These are phyloP conservation scores for Mucor irregularis DNA, from an alignment of 371 early-diverging fungal species.

Conservation along the genomic window DNA sequence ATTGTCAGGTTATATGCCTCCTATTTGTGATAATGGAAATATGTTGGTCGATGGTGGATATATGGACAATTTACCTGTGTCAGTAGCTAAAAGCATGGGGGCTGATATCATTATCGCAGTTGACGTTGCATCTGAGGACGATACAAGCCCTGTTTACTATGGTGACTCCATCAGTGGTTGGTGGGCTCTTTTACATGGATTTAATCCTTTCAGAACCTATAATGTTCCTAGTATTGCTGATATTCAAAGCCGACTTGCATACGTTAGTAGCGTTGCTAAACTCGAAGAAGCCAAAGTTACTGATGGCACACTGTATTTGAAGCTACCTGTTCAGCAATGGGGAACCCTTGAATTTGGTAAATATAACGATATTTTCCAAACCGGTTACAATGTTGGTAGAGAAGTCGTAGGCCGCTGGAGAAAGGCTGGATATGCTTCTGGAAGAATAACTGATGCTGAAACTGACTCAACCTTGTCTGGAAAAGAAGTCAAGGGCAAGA, in stretches of 20 bases:
- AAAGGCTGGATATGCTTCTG: conserved; percentile 65
- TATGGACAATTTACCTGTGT: conserved; percentile 98
- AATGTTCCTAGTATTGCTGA: conserved; percentile 95
- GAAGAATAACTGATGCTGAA: conserved; percentile 31
- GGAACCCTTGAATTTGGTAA: conserved; percentile 90
- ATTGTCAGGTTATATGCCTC: conserved; percentile 92
- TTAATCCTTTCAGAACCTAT: conserved; percentile 76
- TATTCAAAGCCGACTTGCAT: conserved; percentile 96
- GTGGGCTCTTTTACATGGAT: conserved; percentile 85
- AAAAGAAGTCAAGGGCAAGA: conserved; percentile 49
- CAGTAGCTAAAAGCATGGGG: conserved; percentile 89
- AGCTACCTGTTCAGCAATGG: conserved; percentile 87
- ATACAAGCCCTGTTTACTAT: conserved; percentile 82
- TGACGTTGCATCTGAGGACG: conserved; percentile 92
- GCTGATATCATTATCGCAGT: conserved; percentile 96
- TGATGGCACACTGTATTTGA: conserved; percentile 86
- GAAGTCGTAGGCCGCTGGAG: conserved; percentile 85
- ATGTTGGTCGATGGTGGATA: conserved; percentile 99
- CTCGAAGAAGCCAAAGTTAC: conserved; percentile 88
- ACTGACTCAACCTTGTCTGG: conserved; percentile 24
- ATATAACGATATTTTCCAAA: conserved; percentile 88
- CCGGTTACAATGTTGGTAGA: conserved; percentile 91
- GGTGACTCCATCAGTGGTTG: conserved; percentile 97
- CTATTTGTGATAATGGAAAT: conserved; percentile 94
- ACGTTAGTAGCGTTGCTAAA: conserved; percentile 91